These are phyloP conservation scores for Nevesoporus exiguus DNA, from an alignment of 768 basidiomycete genomes.

Conservation along the genomic window DNA sequence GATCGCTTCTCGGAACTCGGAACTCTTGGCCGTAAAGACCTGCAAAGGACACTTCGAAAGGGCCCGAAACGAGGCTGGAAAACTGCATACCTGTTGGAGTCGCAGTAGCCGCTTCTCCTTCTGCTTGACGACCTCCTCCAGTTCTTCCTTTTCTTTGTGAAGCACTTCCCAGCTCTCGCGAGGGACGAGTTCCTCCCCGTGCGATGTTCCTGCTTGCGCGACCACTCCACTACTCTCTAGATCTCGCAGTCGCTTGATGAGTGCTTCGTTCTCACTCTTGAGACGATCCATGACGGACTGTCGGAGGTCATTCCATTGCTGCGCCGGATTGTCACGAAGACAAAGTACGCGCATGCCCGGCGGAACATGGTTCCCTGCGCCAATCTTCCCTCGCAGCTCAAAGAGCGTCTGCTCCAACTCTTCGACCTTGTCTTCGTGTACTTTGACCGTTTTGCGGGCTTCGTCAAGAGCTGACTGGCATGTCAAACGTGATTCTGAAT, in stretches of 20 bases:
- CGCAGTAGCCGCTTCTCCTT: slow-evolving; percentile 79
- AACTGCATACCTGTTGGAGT: slow-evolving; percentile 63
- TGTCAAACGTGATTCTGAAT: not conserved
- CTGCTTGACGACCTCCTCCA: slow-evolving; percentile 62
- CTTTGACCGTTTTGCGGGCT: slow-evolving; percentile 33
- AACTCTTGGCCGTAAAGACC: slow-evolving; percentile 81
- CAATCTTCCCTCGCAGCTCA: slow-evolving; percentile 74
- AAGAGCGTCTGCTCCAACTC: slow-evolving; percentile 75
- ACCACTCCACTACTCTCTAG: slow-evolving; percentile 45
- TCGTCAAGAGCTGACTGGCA: slow-evolving; percentile 42
- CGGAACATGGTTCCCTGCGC: slow-evolving; percentile 70
- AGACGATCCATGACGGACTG: slow-evolving; percentile 73
- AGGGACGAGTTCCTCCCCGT: slow-evolving; percentile 50
- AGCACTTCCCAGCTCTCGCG: slow-evolving; percentile 77
- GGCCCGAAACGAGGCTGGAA: not conserved
- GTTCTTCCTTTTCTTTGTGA: slow-evolving; percentile 61
- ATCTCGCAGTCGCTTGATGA: slow-evolving; percentile 63
- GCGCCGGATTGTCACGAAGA: slow-evolving; percentile 77
- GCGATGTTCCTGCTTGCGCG: slow-evolving; percentile 16
- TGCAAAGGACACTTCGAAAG: slow-evolving; percentile 25
- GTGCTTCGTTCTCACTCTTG: slow-evolving; percentile 77
- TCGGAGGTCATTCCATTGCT: slow-evolving; percentile 74
- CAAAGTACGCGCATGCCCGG: slow-evolving; percentile 67
- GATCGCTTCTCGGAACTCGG: slow-evolving; percentile 90
- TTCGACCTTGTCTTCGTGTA: slow-evolving; percentile 55